Evolutionary conservation across 176 grass and related monocot species (phyloP).

Genomic region (Carex myosuroides): DNA sequence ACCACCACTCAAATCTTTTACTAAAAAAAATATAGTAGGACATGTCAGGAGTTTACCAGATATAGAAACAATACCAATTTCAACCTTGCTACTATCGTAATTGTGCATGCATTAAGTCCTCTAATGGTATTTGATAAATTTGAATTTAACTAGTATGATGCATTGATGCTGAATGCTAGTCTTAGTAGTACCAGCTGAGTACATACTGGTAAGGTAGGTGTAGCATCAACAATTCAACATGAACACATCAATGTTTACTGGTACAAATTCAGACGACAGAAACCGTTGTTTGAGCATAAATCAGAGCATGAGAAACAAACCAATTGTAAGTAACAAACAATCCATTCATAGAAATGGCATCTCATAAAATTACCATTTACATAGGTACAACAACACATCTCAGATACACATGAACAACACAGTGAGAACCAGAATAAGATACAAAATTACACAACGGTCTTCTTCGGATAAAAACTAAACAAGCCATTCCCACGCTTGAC

Average conservation of each 20-base stretch:
- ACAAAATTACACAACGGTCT: background rate
- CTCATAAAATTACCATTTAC: background rate
- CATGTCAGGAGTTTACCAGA: background rate
- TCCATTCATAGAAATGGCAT: background rate
- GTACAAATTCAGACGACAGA: background rate
- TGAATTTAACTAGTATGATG: background rate
- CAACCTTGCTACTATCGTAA: background rate
- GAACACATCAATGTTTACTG: background rate
- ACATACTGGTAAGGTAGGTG: background rate
- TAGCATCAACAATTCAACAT: background rate
- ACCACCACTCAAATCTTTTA: background rate
- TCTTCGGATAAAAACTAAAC: slow-evolving; percentile 17
- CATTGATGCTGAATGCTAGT: background rate
- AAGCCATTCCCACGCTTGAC: background rate
- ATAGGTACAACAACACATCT: background rate
- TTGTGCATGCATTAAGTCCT: background rate
- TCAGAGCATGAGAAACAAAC: background rate
- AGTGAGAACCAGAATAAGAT: background rate
- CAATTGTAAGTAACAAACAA: background rate
- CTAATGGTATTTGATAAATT: background rate
- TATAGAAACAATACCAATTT: background rate
- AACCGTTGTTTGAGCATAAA: background rate
- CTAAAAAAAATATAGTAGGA: background rate
- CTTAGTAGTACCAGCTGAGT: background rate
- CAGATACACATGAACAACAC: background rate